Evolutionary conservation across 176 grass and related monocot species (phyloP), one percentile per base, ranked within the genome.

Genomic region (Oryza nivara): DNA sequence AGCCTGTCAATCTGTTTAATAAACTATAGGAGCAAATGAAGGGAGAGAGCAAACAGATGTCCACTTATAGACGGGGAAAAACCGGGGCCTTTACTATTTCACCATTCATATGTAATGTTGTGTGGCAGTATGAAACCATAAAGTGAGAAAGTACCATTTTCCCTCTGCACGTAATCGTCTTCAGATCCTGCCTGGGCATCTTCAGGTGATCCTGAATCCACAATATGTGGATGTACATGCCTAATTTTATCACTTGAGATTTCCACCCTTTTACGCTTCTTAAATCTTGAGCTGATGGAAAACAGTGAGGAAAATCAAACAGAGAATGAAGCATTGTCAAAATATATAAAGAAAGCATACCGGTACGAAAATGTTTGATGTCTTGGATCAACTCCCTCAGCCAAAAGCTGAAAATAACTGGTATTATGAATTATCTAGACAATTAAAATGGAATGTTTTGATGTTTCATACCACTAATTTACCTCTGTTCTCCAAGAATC

Each of bases 291-390:
- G 66, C 96, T 99, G 88, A 56, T 45, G 84, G 23, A 81, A 70
- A 11, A 86, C 17, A 76, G 73, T 88, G 70, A 77, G 47, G 13
- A 69, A 84, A 79, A 74, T 78, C 38, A 72, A 38, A 77, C 8
- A 78, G 68, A 77, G 54, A 73, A 41, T 66, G 64, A 41, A 72
- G n/a, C 9, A 64, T 43, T 13, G 10, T 72, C 32, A 46, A 81
- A 66, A 83, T 75, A 70, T 75, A 12, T 58, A 40, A 41, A 75
- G 80, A 22, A 23, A 82, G 52, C 28, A 36, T 94, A 99, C 93
- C 88, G 77, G 74, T 96, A 99, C 36, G 81, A 96, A 92, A 99
- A 99, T 26, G 93, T 99, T 81, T 99, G 96, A 70, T 96, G 88
- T 64, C 91, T 92, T 84, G 96, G 96, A 96, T 99, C 93, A 88